Conservation (phyloP, 2,329 filamentous ascomycete genomes). For the Zymoseptoria passerinii region DNA sequence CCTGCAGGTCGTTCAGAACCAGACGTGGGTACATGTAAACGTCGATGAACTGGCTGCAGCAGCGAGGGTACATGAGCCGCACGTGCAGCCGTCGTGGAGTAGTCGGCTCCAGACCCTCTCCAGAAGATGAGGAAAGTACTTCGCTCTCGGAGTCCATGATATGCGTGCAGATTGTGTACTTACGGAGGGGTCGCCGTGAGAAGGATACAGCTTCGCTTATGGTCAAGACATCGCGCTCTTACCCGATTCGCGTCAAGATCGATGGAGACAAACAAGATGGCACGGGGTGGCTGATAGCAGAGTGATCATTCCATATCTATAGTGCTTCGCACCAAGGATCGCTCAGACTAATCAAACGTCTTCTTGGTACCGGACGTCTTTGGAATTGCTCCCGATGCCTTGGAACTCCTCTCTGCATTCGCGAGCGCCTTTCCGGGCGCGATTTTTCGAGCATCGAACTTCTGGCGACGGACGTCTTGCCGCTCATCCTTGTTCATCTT, state of each 20-base stretch:
- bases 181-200: neutral
- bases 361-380: constrained; percentile 71
- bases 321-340: constrained; percentile 3
- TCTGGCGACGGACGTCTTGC: constrained; percentile 30
- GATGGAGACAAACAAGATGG: neutral
- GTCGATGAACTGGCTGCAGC: constrained; percentile 6
- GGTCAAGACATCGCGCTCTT: neutral
- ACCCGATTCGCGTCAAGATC: neutral
- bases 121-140: neutral
- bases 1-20: constrained; percentile 6
- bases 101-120: neutral
- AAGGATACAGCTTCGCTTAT: neutral
- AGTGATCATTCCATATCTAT: neutral
- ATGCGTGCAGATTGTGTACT: neutral
- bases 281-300: neutral
- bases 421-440: constrained; percentile 37
- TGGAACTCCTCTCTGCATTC: constrained; percentile 41
- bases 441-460: constrained; percentile 37
- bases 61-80: constrained; percentile 8
- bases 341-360: constrained; percentile 57
- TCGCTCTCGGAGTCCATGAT: constrained; percentile 1
- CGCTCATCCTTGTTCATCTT: constrained; percentile 27
- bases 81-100: constrained; percentile 1
- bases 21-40: constrained; percentile 4
- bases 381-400: constrained; percentile 68